These are phyloP conservation scores for Podaxis rugospora DNA, from an alignment of 768 basidiomycete genomes.

Conservation along the genomic window DNA sequence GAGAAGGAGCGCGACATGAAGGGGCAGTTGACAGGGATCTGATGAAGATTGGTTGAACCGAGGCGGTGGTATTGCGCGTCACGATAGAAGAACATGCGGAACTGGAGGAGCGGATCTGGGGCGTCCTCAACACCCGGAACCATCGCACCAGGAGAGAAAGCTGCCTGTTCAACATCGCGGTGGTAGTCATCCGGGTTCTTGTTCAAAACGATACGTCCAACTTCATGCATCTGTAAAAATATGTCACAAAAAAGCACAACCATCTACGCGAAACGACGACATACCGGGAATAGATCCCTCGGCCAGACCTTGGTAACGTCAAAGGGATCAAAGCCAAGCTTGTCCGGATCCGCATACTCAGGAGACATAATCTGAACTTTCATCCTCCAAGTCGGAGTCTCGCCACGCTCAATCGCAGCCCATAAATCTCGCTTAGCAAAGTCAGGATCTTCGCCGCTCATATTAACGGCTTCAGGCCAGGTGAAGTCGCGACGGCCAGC, in stretches of 20 bases:
- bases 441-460: conserved; percentile 11
- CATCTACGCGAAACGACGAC: not conserved
- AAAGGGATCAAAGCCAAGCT: conserved; percentile 13
- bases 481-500: conserved; percentile 11
- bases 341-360: conserved; percentile 11
- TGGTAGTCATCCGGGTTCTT: conserved; percentile 15
- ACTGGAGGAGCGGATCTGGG: conserved; percentile 13
- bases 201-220: conserved; percentile 12
- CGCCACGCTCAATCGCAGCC: conserved; percentile 10
- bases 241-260: not conserved
- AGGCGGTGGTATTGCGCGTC: conserved; percentile 15
- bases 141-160: conserved; percentile 12
- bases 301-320: conserved; percentile 15
- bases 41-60: conserved; percentile 12
- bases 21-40: conserved; percentile 14
- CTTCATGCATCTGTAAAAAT: conserved; percentile 1
- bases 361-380: conserved; percentile 14
- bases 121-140: conserved; percentile 13
- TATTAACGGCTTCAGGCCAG: conserved; percentile 10
- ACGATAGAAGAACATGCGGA: conserved; percentile 15
- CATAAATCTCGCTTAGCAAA: conserved; percentile 11
- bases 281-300: conserved; percentile 5
- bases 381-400: conserved; percentile 12
- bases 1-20: conserved; percentile 12
- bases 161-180: conserved; percentile 13